Evolutionary conservation across 805 yeast species (phyloP), one percentile per base, ranked within the genome.

Genomic region (Metschnikowia gelsemii): DNA sequence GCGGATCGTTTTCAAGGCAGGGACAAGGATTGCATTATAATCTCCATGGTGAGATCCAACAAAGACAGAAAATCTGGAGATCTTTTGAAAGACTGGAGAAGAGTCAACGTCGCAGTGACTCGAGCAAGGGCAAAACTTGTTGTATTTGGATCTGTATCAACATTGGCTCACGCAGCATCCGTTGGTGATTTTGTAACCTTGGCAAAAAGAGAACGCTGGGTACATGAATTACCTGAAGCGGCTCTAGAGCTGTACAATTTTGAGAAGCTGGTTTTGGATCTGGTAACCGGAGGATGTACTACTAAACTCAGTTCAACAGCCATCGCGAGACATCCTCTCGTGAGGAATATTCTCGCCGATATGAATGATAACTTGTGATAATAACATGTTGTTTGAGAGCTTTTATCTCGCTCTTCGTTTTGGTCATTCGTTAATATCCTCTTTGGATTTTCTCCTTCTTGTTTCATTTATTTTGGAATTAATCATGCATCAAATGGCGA

Each of bases 1-100:
- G 98, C 97, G 0, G 99, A 93, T 62, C 87, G 84, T 56, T 91
- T 85, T 55, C 99, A 93, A 64, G 99, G 99, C 0, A 74, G 97
- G 42, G 99, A 93, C 62, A 93, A 91, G 55, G 91, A 87, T 23
- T 86, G 96, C 56, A 79, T 93, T 12, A 80, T 93, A 5, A 86
- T 93, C 2, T 91, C 98, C 0, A 67, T 93, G 52, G 99, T 93
- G 3, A 70, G 96, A 35, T 83, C 96, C 4, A 89, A 90, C 58
- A 70, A 69, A 1, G 75, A 75, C 16, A 68, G 72, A 8, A 72
- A 70, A 29, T 81, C 86, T 1, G 98, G 98, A 0, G 85, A 85
- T 21, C 68, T 93, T 32, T 65, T 93, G 31, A 79, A 76, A 47
- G 98, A 93, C 54, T 84, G 96, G 90, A 72, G 97, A 48, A 75